A percentile compares a stretch with the other conserved stretches of the same genome.
These are phyloP conservation scores for Pythium periplocum DNA, from an alignment of 352 stramenopile genomes.

Conservation along the genomic window DNA sequence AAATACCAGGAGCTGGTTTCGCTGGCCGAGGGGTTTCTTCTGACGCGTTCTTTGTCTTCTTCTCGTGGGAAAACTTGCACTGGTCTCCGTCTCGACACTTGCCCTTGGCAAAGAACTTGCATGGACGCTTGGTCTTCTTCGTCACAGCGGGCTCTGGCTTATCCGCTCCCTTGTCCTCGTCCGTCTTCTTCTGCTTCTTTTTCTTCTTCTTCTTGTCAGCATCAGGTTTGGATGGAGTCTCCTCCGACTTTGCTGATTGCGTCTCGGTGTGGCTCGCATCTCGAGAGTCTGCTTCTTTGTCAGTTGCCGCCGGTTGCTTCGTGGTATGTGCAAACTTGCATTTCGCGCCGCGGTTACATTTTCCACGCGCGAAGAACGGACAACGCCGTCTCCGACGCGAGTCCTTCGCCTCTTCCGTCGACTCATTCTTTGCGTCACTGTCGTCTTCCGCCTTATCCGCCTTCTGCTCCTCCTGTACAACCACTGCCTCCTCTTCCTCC, in stretches of 20 bases:
- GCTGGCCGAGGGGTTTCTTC: no score
- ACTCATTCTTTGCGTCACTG: background rate
- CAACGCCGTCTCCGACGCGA: background rate
- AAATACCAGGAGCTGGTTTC: constrained; percentile 2
- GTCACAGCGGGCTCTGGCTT: no score
- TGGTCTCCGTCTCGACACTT: constrained; percentile 46
- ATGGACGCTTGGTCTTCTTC: no score
- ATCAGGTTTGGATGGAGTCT: no score
- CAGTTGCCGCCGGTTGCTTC: background rate
- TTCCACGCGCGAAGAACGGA: constrained; percentile 3
- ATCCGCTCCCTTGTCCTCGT: background rate
- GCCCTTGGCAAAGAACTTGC: constrained; percentile 49
- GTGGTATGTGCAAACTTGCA: background rate
- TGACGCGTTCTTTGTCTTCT: constrained; percentile 9
- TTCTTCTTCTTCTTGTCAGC: constrained; percentile 4
- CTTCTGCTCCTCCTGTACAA: constrained; percentile 2
- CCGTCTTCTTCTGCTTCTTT: constrained; percentile 10
- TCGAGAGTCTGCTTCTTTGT: no score
- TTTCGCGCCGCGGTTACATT: background rate
- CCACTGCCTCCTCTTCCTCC: background rate
- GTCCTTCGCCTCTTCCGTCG: no score
- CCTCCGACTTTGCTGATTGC: no score
- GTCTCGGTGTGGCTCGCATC: no score
- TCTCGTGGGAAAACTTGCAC: constrained; percentile 52
- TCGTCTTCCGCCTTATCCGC: constrained; percentile 1